A percentile compares a stretch with the other conserved stretches of the same genome.
Evolutionary conservation across 2,329 filamentous ascomycete genomes (phyloP).

Genomic region (Diaporthe aspalathi): DNA sequence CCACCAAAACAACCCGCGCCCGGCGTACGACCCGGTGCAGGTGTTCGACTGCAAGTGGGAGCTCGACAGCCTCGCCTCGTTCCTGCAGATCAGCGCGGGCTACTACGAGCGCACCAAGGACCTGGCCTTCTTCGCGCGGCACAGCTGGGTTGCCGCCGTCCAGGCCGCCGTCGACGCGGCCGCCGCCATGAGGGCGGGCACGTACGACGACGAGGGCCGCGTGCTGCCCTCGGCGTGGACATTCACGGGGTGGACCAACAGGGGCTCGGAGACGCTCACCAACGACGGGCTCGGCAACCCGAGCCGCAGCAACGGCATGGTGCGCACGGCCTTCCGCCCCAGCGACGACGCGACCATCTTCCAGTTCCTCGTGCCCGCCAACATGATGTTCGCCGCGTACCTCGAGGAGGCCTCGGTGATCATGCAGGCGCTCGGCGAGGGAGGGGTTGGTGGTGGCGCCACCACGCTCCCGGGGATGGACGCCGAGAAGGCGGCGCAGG

Average conservation of each 20-base stretch:
- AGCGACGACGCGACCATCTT: constrained; percentile 87
- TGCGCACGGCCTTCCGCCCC: constrained; percentile 84
- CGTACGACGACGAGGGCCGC: constrained; percentile 69
- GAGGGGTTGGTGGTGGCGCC: constrained; percentile 43
- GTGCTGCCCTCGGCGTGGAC: constrained; percentile 71
- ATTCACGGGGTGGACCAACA: constrained; percentile 77
- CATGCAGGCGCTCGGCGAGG: constrained; percentile 57
- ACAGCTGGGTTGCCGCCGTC: constrained; percentile 77
- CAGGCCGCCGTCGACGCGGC: constrained; percentile 74
- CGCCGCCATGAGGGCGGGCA: constrained; percentile 73
- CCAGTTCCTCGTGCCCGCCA: constrained; percentile 82
- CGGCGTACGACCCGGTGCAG: constrained; percentile 72
- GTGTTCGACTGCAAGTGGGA: constrained; percentile 95
- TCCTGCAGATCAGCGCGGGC: constrained; percentile 82
- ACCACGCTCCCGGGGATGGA: constrained; percentile 18
- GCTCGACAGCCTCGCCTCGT: constrained; percentile 87
- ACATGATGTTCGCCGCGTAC: constrained; percentile 77
- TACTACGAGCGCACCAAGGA: constrained; percentile 75
- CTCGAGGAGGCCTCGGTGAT: constrained; percentile 64
- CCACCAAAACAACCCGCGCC: constrained; percentile 68
- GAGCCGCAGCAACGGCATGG: constrained; percentile 78
- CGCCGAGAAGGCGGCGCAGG: constrained; percentile 49
- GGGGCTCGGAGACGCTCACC: constrained; percentile 79
- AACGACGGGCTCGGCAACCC: constrained; percentile 83
- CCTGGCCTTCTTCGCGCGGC: constrained; percentile 65